Conservation (phyloP, 495 filamentous ascomycete species). For the Lophium mytilinum region DNA sequence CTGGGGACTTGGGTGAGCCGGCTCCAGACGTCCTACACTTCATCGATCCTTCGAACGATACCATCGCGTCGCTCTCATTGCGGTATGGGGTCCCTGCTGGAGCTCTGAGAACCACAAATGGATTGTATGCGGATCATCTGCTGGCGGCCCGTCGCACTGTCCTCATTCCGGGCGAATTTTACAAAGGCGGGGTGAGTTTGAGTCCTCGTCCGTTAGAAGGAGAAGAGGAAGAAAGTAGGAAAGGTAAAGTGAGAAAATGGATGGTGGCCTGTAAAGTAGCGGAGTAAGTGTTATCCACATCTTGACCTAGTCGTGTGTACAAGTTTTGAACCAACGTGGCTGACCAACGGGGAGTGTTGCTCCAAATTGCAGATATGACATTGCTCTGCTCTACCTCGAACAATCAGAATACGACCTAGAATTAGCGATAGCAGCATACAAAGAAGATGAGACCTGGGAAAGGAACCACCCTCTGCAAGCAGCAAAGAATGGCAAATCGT, state of each 20-base stretch:
- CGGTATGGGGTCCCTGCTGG: constrained; percentile 54
- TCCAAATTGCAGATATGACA: constrained; percentile 49
- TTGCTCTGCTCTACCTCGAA: constrained; percentile 62
- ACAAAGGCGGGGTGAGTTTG: constrained; percentile 53
- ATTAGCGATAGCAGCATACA: constrained; percentile 50
- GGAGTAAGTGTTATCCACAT: constrained; percentile 39
- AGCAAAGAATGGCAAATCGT: constrained; percentile 33
- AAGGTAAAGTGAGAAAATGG: constrained; percentile 57
- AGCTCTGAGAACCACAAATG: constrained; percentile 52
- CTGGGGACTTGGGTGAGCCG: constrained; percentile 15
- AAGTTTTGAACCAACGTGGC: constrained; percentile 13
- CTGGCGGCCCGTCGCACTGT: constrained; percentile 57
- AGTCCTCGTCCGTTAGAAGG: constrained; percentile 58
- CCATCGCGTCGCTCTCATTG: constrained; percentile 54
- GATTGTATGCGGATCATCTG: constrained; percentile 55
- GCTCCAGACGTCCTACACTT: constrained; percentile 59
- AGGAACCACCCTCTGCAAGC: constrained; percentile 52
- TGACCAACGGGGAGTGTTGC: constrained; percentile 27
- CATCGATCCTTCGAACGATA: constrained; percentile 54
- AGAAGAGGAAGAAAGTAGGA: constrained; percentile 59
- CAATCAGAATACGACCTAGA: constrained; percentile 58
- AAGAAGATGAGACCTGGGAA: constrained; percentile 66
- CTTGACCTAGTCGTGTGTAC: constrained; percentile 15
- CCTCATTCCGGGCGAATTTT: constrained; percentile 58
- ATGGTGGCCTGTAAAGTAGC: constrained; percentile 63